Percentiles rank a stretch among this genome's conserved stretches.
These are phyloP conservation scores for Fusarium staphyleae DNA, from an alignment of 2,329 filamentous ascomycete species.

Conservation along the genomic window DNA sequence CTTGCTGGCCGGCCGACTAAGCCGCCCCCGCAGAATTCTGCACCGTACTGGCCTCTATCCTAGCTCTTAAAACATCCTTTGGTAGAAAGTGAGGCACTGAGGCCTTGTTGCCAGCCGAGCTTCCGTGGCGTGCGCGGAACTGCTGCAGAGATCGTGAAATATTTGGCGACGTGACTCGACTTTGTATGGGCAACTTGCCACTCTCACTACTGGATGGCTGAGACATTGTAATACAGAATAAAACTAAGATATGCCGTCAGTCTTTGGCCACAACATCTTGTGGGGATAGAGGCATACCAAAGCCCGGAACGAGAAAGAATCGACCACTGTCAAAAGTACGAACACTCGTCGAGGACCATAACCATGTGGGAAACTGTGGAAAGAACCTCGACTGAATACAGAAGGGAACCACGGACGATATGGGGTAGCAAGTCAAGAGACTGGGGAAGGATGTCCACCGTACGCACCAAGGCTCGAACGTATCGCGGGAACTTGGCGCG, in stretches of 20 bases:
- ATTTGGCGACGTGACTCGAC: neutral
- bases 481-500: too few relatives aligned
- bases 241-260: neutral
- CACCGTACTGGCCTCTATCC: neutral
- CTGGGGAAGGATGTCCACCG: too few relatives aligned
- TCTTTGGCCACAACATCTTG: neutral
- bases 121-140: neutral
- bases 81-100: conserved; percentile 7
- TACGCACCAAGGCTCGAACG: too few relatives aligned
- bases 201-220: neutral
- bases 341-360: too few relatives aligned
- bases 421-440: too few relatives aligned
- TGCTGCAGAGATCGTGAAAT: neutral
- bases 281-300: too few relatives aligned
- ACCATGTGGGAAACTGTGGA: too few relatives aligned
- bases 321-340: too few relatives aligned
- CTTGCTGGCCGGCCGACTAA: conserved; percentile 7
- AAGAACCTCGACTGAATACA: too few relatives aligned
- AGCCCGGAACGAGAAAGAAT: too few relatives aligned
- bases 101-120: neutral
- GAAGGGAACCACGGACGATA: too few relatives aligned
- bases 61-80: neutral
- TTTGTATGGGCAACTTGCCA: neutral
- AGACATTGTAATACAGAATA: neutral
- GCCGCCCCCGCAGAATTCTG: neutral